Percentiles rank a stretch among this genome's conserved stretches.
Conservation (phyloP, 148 eudicot species). For the Simmondsia chinensis region DNA sequence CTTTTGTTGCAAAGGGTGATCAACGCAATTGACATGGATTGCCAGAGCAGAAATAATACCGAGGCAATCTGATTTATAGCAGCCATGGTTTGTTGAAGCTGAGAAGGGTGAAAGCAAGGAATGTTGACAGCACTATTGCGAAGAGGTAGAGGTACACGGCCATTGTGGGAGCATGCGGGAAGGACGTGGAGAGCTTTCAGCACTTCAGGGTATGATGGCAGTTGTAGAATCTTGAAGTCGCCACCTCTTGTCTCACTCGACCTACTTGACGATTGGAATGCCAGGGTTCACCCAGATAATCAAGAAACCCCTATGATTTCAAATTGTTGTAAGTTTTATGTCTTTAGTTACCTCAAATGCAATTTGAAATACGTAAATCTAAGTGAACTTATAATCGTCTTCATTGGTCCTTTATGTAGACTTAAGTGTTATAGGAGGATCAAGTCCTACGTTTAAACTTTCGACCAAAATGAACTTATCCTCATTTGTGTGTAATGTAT, state of each 20-base stretch:
- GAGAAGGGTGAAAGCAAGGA: not conserved
- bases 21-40: not conserved
- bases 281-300: not conserved
- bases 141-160: conserved; percentile 1
- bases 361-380: not conserved
- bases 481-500: too few relatives aligned
- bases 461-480: too few relatives aligned
- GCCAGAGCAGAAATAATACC: not conserved
- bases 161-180: not conserved
- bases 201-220: conserved; percentile 2
- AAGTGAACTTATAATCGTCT: not conserved
- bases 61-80: not conserved
- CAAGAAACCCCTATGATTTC: not conserved
- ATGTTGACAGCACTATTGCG: conserved; percentile 11
- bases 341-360: not conserved
- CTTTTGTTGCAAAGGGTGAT: too few relatives aligned
- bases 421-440: too few relatives aligned
- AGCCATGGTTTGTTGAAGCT: not conserved
- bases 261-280: conserved; percentile 17
- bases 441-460: too few relatives aligned
- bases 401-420: not conserved
- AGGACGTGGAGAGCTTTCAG: conserved; percentile 12
- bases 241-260: conserved; percentile 21
- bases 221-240: conserved; percentile 10
- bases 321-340: conserved; percentile 1